phyloP scores from a whole-genome alignment of 768 basidiomycete species.

The Lactifluus rugatus region DNA sequence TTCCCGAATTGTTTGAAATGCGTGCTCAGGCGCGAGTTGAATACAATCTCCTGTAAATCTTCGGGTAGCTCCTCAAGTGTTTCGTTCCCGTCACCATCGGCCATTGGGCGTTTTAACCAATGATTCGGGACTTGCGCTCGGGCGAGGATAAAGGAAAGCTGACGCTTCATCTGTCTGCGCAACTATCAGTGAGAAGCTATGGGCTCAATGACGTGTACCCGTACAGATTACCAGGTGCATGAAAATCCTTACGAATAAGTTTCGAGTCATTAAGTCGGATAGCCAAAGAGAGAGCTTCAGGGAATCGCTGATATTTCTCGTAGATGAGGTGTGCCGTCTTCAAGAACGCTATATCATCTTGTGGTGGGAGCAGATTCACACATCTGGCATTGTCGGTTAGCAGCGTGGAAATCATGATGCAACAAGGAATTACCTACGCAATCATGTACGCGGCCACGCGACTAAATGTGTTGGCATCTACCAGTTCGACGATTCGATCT shows the following conservation, averaged over 20 bases:
- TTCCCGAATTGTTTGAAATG: conserved; percentile 90
- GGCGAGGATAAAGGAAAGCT: conserved; percentile 89
- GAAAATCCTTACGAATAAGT: conserved; percentile 80
- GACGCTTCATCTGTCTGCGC: conserved; percentile 77
- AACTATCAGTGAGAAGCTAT: neutral
- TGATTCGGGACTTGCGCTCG: conserved; percentile 85
- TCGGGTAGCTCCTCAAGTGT: conserved; percentile 58
- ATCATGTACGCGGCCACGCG: conserved; percentile 97
- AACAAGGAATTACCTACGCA: conserved; percentile 40
- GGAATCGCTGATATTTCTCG: conserved; percentile 75
- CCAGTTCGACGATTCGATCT: conserved; percentile 59
- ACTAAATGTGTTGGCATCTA: conserved; percentile 79
- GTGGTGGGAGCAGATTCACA: conserved; percentile 82
- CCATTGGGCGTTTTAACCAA: conserved; percentile 62
- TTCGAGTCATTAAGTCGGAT: conserved; percentile 75
- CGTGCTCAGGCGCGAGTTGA: conserved; percentile 72
- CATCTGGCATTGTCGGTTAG: conserved; percentile 39
- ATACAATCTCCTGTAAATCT: conserved; percentile 77
- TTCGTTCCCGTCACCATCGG: conserved; percentile 43
- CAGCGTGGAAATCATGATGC: neutral
- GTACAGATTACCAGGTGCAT: conserved; percentile 79
- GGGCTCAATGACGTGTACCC: conserved; percentile 25
- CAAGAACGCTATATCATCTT: conserved; percentile 86
- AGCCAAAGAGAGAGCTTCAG: conserved; percentile 82
- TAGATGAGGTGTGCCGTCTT: conserved; percentile 85